These are phyloP conservation scores for Combretum micranthum DNA, from an alignment of 345 rosid species.

Conservation along the genomic window DNA sequence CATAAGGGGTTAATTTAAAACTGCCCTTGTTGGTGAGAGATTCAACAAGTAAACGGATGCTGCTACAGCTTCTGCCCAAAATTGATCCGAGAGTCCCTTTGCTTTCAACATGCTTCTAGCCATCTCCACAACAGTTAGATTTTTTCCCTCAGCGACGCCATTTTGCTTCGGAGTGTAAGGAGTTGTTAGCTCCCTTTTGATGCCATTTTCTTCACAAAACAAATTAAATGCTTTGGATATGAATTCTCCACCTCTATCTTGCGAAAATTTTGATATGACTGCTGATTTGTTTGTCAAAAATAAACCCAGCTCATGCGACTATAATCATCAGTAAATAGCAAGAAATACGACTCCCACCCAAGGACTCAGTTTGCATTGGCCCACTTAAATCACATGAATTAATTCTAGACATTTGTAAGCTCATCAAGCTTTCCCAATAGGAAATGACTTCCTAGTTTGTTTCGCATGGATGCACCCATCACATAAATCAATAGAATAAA, in stretches of 20 bases:
- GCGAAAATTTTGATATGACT: no score
- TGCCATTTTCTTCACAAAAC: neutral
- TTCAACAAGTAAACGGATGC: neutral
- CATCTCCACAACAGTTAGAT: neutral
- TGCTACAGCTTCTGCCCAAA: neutral
- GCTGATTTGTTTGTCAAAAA: conserved; percentile 1
- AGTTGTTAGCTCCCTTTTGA: neutral
- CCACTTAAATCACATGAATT: conserved; percentile 5
- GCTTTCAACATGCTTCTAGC: neutral
- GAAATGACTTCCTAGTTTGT: neutral
- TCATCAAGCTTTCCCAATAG: conserved; percentile 1
- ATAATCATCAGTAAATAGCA: conserved; percentile 6
- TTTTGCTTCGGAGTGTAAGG: neutral
- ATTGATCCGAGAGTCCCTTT: neutral
- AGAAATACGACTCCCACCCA: conserved; percentile 5
- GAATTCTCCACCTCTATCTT: no score
- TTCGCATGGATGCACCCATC: conserved; percentile 4
- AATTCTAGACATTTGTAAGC: conserved; percentile 6
- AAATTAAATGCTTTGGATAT: no score
- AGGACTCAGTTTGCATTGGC: neutral
- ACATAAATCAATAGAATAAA: no score
- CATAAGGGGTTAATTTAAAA: no score
- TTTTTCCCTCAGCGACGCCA: neutral
- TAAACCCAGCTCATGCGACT: conserved; percentile 4
- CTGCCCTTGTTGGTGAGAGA: neutral